Percentiles rank a stretch among this genome's conserved stretches.
Conservation (phyloP, 2,329 filamentous ascomycete genomes). For the Neoascochyta sp. region DNA sequence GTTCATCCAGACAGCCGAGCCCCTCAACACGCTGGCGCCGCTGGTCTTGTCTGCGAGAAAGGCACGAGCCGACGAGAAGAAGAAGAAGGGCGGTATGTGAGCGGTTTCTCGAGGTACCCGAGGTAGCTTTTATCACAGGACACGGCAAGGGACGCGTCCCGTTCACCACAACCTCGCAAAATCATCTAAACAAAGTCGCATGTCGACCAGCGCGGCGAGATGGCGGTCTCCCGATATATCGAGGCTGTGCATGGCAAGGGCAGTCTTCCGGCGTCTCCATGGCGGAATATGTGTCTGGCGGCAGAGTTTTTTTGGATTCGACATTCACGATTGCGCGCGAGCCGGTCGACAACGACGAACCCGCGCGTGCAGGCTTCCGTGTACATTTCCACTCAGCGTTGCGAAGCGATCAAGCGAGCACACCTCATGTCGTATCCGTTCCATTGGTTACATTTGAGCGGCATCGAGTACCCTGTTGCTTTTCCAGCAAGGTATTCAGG, state of each 20-base stretch:
- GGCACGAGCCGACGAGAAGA: slow-evolving; percentile 73
- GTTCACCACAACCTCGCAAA: no score
- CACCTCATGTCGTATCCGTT: no score
- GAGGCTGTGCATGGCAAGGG: neutral
- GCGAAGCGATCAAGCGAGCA: slow-evolving; percentile 3
- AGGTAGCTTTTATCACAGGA: no score
- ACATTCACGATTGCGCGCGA: no score
- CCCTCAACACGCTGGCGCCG: slow-evolving; percentile 69
- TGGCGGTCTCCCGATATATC: slow-evolving; percentile 7
- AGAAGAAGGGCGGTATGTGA: slow-evolving; percentile 47
- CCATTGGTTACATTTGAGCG: no score
- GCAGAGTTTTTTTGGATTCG: no score
- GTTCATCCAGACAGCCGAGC: slow-evolving; percentile 52
- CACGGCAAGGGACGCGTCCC: no score
- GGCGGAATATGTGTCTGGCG: no score
- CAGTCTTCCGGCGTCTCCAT: no score
- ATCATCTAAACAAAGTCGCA: slow-evolving; percentile 23
- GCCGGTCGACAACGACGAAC: slow-evolving; percentile 3
- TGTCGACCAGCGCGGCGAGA: slow-evolving; percentile 28
- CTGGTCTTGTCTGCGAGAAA: slow-evolving; percentile 82
- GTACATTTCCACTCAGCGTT: slow-evolving; percentile 8
- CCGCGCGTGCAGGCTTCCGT: neutral
- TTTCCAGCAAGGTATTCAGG: no score
- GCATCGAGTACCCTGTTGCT: neutral
- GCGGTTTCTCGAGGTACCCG: slow-evolving; percentile 15